A percentile compares a stretch with the other conserved stretches of the same genome.
Evolutionary conservation across 169 alveolate species (phyloP).

Genomic region (Eimeria sp.): DNA sequence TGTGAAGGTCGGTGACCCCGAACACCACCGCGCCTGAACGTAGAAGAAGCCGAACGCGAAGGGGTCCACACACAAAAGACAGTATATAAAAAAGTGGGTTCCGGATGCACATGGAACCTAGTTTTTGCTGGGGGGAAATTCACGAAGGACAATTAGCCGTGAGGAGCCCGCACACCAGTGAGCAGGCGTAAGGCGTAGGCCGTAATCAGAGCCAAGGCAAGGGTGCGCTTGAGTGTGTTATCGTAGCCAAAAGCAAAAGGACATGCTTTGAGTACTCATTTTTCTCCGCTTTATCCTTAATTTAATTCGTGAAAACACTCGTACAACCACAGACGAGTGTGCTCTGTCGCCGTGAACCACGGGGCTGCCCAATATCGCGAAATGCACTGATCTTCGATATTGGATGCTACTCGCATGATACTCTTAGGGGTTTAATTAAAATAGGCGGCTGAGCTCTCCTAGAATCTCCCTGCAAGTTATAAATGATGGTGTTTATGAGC

Average conservation of each 20-base stretch:
- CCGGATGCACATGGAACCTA: background rate
- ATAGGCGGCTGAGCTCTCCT: background rate
- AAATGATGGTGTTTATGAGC: background rate
- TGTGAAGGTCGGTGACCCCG: conserved; percentile 27
- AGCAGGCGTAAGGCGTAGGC: background rate
- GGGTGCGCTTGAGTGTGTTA: background rate
- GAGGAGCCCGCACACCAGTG: conserved; percentile 38
- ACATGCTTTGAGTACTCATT: background rate
- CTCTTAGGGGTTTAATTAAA: background rate
- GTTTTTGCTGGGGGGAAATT: background rate
- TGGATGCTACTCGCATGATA: background rate
- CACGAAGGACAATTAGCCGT: background rate
- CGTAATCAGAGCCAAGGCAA: background rate
- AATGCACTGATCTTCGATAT: conserved; percentile 25
- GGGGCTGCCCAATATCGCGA: conserved; percentile 36
- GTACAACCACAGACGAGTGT: conserved; percentile 28
- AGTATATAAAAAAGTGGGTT: background rate
- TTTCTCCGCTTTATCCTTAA: background rate
- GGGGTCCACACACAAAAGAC: background rate
- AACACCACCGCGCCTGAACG: background rate
- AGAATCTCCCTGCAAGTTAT: background rate
- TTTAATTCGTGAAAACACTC: background rate
- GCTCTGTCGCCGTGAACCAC: conserved; percentile 31
- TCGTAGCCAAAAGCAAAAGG: background rate
- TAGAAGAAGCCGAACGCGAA: background rate